Conservation (phyloP, 2,329 filamentous ascomycete genomes). For the Zymoseptoria pseudotritici region DNA sequence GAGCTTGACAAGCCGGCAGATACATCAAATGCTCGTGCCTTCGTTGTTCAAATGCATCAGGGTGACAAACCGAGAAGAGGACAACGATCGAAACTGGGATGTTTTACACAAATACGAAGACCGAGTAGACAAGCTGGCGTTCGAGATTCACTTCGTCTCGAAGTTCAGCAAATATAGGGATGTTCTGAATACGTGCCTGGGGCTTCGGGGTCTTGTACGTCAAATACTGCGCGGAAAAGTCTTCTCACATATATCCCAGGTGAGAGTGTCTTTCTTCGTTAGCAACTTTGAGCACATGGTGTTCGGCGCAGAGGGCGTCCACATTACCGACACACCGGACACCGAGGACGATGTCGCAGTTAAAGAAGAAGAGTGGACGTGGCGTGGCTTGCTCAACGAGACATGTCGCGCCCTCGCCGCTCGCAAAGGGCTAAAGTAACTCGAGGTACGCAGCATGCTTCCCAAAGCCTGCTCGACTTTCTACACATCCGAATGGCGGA, state of each 20-base stretch:
- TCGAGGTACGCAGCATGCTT: neutral
- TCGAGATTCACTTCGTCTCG: neutral
- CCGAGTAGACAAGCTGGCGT: neutral
- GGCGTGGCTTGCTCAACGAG: neutral
- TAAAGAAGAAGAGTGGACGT: neutral
- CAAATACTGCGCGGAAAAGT: neutral
- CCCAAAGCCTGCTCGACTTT: neutral
- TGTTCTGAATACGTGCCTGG: neutral
- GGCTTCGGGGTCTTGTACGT: neutral
- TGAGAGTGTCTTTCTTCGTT: neutral
- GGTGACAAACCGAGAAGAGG: neutral
- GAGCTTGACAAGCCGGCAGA: neutral
- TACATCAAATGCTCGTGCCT: neutral
- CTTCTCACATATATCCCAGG: neutral
- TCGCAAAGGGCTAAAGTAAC: neutral
- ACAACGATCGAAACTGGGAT: neutral
- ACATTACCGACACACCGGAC: neutral
- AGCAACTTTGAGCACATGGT: neutral
- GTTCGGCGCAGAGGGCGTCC: neutral
- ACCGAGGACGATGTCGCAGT: neutral
- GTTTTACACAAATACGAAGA: neutral
- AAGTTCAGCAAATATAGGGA: neutral
- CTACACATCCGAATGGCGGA: neutral
- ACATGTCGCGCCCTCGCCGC: neutral
- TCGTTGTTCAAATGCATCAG: neutral